These are phyloP conservation scores for Geotrichum aggregatum DNA, from an alignment of 1,139 yeast species.

Conservation along the genomic window DNA sequence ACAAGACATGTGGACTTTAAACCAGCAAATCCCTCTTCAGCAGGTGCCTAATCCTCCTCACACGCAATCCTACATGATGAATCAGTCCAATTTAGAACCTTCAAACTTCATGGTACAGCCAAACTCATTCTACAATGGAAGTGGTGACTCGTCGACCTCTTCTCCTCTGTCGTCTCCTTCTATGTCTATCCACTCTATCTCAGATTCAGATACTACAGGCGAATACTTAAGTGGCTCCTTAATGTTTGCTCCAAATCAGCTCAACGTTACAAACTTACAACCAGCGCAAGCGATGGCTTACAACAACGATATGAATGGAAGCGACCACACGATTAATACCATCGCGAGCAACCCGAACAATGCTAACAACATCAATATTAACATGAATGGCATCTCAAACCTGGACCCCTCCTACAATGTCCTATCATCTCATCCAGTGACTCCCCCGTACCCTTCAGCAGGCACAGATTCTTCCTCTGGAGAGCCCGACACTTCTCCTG, in stretches of 20 bases:
- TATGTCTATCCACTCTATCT: constrained; percentile 16
- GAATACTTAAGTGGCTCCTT: constrained; percentile 5
- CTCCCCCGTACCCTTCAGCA: constrained; percentile 21
- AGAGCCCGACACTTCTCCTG: constrained; percentile 19
- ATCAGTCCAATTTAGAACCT: constrained; percentile 3
- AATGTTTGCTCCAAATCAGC: background rate
- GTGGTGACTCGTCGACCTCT: constrained; percentile 9
- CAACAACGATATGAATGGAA: background rate
- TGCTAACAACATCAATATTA: background rate
- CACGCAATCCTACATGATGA: constrained; percentile 4
- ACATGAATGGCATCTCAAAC: background rate
- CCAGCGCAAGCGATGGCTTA: background rate
- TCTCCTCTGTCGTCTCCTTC: constrained; percentile 19
- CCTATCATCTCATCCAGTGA: constrained; percentile 7
- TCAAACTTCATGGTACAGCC: constrained; percentile 14
- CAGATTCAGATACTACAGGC: constrained; percentile 17
- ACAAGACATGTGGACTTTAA: constrained; percentile 14
- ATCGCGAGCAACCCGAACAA: constrained; percentile 6
- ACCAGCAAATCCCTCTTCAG: constrained; percentile 11
- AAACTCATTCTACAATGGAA: constrained; percentile 4
- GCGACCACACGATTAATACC: background rate
- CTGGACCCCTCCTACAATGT: background rate
- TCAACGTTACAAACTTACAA: background rate
- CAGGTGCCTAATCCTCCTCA: background rate
- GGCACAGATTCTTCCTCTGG: constrained; percentile 14